Evolutionary conservation across 441 rosid species (phyloP).

Genomic region (Melianthus villosus): DNA sequence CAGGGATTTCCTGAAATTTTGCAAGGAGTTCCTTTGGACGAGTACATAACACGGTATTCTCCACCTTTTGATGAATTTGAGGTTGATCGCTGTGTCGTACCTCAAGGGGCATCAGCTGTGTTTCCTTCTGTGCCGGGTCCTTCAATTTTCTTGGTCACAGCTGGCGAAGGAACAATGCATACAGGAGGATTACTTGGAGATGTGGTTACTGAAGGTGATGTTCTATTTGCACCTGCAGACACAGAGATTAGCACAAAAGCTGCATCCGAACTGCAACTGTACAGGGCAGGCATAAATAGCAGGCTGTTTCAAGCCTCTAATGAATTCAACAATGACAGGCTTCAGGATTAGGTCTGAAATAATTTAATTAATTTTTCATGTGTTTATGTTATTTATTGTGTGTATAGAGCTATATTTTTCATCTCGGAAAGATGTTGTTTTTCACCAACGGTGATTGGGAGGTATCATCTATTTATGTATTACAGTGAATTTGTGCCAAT

Average conservation of each 20-base stretch:
- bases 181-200: slow-evolving; percentile 10
- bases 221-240: slow-evolving; percentile 26
- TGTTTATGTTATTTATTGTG: too few relatives aligned
- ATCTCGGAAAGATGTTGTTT: too few relatives aligned
- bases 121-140: slow-evolving; percentile 27
- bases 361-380: too few relatives aligned
- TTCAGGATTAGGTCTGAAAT: too few relatives aligned
- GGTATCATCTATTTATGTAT: too few relatives aligned
- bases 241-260: slow-evolving; percentile 17
- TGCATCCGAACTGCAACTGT: slow-evolving; percentile 19
- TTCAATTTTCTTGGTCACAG: slow-evolving; percentile 19
- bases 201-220: slow-evolving; percentile 20
- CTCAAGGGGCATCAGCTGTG: slow-evolving; percentile 12
- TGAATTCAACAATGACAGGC: too few relatives aligned
- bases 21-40: slow-evolving; percentile 20
- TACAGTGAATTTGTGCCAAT: too few relatives aligned
- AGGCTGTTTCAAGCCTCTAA: slow-evolving; percentile 21
- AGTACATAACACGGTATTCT: slow-evolving; percentile 21
- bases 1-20: slow-evolving; percentile 31
- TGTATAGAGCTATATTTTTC: too few relatives aligned
- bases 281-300: slow-evolving; percentile 34
- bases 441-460: too few relatives aligned
- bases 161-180: slow-evolving; percentile 16
- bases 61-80: slow-evolving; percentile 43
- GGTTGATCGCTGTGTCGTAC: slow-evolving; percentile 28